These are phyloP conservation scores for Myrica gale DNA, from an alignment of 306 rosid species.

Conservation along the genomic window DNA sequence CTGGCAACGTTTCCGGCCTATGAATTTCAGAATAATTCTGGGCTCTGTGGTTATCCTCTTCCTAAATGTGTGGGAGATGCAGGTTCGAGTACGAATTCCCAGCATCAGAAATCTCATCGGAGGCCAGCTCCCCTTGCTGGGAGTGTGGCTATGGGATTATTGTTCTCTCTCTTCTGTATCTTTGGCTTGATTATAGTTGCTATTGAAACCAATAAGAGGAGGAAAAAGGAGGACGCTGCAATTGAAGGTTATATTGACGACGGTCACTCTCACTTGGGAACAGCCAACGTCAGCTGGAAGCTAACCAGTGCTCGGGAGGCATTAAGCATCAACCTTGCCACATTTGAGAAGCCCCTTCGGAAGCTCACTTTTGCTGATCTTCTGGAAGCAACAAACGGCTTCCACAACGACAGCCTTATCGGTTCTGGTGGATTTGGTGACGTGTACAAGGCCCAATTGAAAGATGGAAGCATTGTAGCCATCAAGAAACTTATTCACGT, in stretches of 20 bases:
- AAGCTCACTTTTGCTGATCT: constrained; percentile 93
- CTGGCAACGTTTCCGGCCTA: constrained; percentile 67
- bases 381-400: constrained; percentile 84
- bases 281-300: constrained; percentile 60
- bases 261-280: constrained; percentile 59
- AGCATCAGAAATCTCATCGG: constrained; percentile 56
- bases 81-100: constrained; percentile 18
- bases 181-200: constrained; percentile 70
- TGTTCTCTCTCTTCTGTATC: constrained; percentile 77
- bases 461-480: constrained; percentile 85
- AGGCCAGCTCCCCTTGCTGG: constrained; percentile 72
- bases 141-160: constrained; percentile 88
- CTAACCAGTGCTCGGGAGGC: constrained; percentile 75
- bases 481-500: constrained; percentile 87
- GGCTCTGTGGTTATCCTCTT: constrained; percentile 86
- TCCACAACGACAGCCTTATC: constrained; percentile 75
- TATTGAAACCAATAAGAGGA: constrained; percentile 69
- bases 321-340: constrained; percentile 77
- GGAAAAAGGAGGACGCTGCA: constrained; percentile 68
- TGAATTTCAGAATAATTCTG: constrained; percentile 70
- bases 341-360: constrained; percentile 81
- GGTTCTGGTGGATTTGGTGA: constrained; percentile 94
- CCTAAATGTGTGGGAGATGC: constrained; percentile 35
- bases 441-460: constrained; percentile 86
- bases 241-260: constrained; percentile 67